Evolutionary conservation across 768 basidiomycete species (phyloP).

Genomic region (Macrolepiota albuminosa): DNA sequence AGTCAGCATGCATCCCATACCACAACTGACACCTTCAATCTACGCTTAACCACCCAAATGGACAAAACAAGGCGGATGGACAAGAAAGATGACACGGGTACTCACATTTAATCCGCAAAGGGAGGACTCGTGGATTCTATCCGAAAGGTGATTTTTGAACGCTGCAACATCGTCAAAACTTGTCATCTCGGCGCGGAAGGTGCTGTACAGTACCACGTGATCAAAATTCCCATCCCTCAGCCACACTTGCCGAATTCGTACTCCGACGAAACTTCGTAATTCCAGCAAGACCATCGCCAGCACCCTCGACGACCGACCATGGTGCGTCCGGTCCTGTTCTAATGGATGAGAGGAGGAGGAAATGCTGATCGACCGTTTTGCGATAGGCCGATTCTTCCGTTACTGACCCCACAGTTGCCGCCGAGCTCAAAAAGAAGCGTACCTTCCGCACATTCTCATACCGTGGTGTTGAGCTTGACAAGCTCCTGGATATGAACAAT

Average conservation of each 20-base stretch:
- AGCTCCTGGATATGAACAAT: conserved; percentile 93
- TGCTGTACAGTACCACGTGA: conserved; percentile 65
- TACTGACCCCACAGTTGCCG: conserved; percentile 91
- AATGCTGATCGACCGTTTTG: conserved; percentile 7
- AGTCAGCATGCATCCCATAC: conserved; percentile 1
- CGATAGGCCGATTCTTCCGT: conserved; percentile 72
- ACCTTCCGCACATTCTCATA: conserved; percentile 99
- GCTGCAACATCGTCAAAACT: conserved; percentile 21
- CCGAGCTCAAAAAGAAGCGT: conserved; percentile 97
- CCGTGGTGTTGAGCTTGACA: conserved; percentile 97
- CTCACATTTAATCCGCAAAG: conserved; percentile 80
- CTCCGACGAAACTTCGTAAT: conserved; percentile 20
- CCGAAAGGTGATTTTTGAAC: conserved; percentile 40
- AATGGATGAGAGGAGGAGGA: background rate
- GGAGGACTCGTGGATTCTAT: conserved; percentile 96
- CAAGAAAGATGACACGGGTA: conserved; percentile 20
- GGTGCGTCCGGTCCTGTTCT: conserved; percentile 23
- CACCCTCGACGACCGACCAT: conserved; percentile 35
- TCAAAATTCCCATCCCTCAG: conserved; percentile 27
- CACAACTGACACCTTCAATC: background rate
- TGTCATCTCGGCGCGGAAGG: conserved; percentile 17
- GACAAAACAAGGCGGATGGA: background rate
- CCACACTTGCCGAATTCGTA: conserved; percentile 32
- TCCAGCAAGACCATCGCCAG: conserved; percentile 32
- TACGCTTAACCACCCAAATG: background rate